Evolutionary conservation across 163 green algal species (phyloP).

Genomic region (Chlamydomonas reinhardtii): DNA sequence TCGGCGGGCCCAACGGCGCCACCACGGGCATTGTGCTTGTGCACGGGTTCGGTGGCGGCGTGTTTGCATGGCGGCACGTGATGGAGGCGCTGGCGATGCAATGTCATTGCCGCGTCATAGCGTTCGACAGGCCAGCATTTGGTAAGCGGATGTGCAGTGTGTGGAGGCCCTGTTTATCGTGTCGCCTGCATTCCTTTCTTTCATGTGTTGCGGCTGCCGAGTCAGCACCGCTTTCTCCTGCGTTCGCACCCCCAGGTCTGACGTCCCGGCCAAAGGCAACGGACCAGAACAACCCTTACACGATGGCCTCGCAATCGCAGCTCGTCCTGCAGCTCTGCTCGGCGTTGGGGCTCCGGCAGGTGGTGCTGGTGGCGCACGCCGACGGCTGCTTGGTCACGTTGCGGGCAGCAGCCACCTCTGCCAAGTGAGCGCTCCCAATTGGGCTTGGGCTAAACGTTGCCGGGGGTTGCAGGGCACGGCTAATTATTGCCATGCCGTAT

Average conservation of each 20-base stretch:
- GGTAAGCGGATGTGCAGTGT: conserved; percentile 49
- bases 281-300: conserved; percentile 70
- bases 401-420: conserved; percentile 55
- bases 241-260: conserved; percentile 54
- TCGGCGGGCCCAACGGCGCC: neutral
- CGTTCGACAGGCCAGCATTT: conserved; percentile 83
- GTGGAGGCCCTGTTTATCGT: no score
- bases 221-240: neutral
- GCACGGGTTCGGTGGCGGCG: conserved; percentile 81
- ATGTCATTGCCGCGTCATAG: conserved; percentile 68
- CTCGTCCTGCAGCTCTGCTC: conserved; percentile 71
- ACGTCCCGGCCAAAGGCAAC: conserved; percentile 64
- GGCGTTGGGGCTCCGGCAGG: conserved; percentile 61
- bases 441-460: neutral
- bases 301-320: conserved; percentile 67
- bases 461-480: no score
- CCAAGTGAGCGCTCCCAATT: neutral
- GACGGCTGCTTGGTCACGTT: conserved; percentile 83
- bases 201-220: no score
- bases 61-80: conserved; percentile 86
- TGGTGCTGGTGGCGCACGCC: conserved; percentile 78
- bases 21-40: conserved; percentile 71
- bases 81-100: conserved; percentile 78
- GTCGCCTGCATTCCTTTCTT: no score
- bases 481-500: no score